Evolutionary conservation across 495 filamentous ascomycete genomes (phyloP).

Genomic region (Xylaria bambusicola): DNA sequence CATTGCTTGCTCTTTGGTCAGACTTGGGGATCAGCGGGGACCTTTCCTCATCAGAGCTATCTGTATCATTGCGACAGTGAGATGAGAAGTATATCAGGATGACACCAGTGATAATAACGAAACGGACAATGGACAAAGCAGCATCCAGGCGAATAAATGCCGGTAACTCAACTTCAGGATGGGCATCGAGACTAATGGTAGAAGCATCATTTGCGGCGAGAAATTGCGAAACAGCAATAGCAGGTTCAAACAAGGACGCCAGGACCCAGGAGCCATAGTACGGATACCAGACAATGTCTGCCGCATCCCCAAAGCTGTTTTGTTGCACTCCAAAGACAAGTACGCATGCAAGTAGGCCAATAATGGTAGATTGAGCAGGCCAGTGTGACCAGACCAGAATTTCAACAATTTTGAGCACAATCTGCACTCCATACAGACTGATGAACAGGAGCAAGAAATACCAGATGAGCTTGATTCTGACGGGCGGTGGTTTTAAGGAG

Average conservation of each 20-base stretch:
- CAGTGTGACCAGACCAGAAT: constrained; percentile 42
- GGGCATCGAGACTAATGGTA: constrained; percentile 6
- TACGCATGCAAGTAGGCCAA: constrained; percentile 56
- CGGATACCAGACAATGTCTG: constrained; percentile 61
- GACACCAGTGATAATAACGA: constrained; percentile 32
- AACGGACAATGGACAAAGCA: constrained; percentile 34
- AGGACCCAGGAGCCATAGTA: constrained; percentile 60
- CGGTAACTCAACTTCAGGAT: constrained; percentile 12
- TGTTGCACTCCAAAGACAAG: constrained; percentile 58
- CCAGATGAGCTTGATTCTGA: constrained; percentile 49
- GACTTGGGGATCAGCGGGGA: constrained; percentile 51
- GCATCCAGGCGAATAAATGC: constrained; percentile 39
- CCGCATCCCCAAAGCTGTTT: constrained; percentile 48
- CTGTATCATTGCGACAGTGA: constrained; percentile 31
- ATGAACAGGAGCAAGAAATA: constrained; percentile 50
- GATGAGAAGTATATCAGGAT: constrained; percentile 38
- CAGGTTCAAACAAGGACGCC: constrained; percentile 52
- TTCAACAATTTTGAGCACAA: constrained; percentile 42
- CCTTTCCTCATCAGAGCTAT: constrained; percentile 50
- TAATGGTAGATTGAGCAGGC: constrained; percentile 48
- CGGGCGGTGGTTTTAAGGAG: constrained; percentile 37
- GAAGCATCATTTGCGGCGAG: constrained; percentile 27
- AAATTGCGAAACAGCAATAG: constrained; percentile 40
- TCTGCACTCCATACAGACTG: constrained; percentile 53
- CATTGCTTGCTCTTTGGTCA: constrained; percentile 23